Percentiles rank a stretch among this genome's conserved stretches.
Evolutionary conservation across 352 stramenopile species (phyloP).

Genomic region (Phytopythium vexans): DNA sequence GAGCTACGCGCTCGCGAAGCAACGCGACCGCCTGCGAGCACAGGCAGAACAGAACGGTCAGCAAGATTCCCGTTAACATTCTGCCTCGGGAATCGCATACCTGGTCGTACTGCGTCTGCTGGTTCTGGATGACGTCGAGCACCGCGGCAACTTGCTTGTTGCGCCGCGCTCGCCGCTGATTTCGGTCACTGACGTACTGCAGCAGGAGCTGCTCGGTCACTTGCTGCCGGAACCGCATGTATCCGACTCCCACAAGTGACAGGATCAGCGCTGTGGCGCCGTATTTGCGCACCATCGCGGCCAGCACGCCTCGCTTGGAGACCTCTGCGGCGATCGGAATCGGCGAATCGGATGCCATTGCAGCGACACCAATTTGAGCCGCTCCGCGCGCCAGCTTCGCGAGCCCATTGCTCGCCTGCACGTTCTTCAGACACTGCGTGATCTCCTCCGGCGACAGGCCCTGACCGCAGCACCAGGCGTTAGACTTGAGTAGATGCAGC

Average conservation of each 20-base stretch:
- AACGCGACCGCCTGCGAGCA: conserved; percentile 14
- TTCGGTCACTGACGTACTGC: conserved; percentile 11
- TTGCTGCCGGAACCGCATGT: conserved; percentile 20
- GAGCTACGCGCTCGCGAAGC: conserved; percentile 17
- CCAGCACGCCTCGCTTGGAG: conserved; percentile 20
- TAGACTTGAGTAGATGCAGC: too few species aligned
- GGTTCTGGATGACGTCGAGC: conserved; percentile 30
- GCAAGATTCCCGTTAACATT: background rate
- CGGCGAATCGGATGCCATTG: conserved; percentile 1
- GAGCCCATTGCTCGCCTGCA: conserved; percentile 57
- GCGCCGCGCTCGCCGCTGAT: conserved; percentile 15
- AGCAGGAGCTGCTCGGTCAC: conserved; percentile 29
- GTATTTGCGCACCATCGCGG: conserved; percentile 28
- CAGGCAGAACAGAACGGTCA: background rate
- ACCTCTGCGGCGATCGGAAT: background rate
- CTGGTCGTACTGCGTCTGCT: conserved; percentile 43
- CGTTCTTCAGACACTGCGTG: conserved; percentile 49
- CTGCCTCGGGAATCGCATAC: background rate
- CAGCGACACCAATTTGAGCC: background rate
- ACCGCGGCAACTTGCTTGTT: conserved; percentile 22
- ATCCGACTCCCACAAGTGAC: conserved; percentile 26
- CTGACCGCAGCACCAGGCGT: conserved; percentile 4
- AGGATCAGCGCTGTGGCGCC: conserved; percentile 26
- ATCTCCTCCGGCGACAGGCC: conserved; percentile 66
- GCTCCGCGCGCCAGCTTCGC: conserved; percentile 23